Evolutionary conservation across 148 eudicot genomes (phyloP), one percentile per base, ranked within the genome.

Genomic region (Beta vulgaris): DNA sequence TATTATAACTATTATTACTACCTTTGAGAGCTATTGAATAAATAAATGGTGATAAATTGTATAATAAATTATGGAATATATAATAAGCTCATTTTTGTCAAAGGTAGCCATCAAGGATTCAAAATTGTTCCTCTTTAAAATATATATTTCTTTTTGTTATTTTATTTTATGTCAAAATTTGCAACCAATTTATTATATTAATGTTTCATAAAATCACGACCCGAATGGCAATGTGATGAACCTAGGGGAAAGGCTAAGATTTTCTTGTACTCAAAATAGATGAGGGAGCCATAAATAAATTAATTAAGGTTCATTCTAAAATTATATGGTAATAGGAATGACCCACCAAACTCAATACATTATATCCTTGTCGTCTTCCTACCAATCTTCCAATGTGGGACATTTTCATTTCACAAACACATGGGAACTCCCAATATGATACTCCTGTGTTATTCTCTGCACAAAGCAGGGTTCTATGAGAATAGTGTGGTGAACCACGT

Each of bases 381-480:
- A n/a, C n/a, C n/a, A n/a, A n/a, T n/a, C n/a, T n/a, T n/a, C n/a
- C n/a, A n/a, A n/a, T n/a, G n/a, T n/a, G n/a, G n/a, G n/a, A n/a
- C n/a, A n/a, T n/a, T n/a, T n/a, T n/a, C n/a, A n/a, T n/a, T n/a
- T n/a, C n/a, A n/a, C n/a, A n/a, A n/a, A n/a, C n/a, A n/a, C n/a
- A n/a, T n/a, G n/a, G n/a, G n/a, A n/a, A n/a, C n/a, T n/a, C n/a
- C n/a, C n/a, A n/a, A n/a, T n/a, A n/a, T n/a, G n/a, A n/a, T n/a
- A 83, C 90, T 26, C 91, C 91, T 81, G 81, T 89, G 83, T 88
- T 91, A 61, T 84, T 91, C 67, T 91, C 97, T 2, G 98, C 83
- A 62, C 77, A 79, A 26, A 91, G 88, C 67, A 74, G 66, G 26
- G 88, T 84, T 67, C 89, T 88, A 79, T 90, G 89, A 18, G 71